These are phyloP conservation scores for Blastocystis sp. DNA, from an alignment of 352 stramenopile species.

Conservation along the genomic window DNA sequence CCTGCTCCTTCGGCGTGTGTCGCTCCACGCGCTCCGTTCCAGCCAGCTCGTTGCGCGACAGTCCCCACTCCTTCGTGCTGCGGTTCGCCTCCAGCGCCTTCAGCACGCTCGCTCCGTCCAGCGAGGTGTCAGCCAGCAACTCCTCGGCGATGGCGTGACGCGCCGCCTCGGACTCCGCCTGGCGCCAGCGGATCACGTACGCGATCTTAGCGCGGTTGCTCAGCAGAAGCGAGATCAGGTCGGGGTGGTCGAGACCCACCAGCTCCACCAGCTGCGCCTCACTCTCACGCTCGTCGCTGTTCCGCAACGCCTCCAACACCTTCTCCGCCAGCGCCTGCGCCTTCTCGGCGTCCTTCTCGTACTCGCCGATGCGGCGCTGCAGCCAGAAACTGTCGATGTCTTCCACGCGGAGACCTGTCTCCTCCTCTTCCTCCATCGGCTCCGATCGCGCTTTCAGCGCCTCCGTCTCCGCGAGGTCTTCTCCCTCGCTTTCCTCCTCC, in stretches of 20 bases:
- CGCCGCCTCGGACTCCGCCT: slow-evolving; percentile 81
- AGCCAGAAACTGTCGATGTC: slow-evolving; percentile 96
- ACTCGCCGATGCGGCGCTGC: slow-evolving; percentile 84
- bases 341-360: slow-evolving; percentile 84
- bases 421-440: slow-evolving; percentile 54
- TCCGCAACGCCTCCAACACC: slow-evolving; percentile 65
- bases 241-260: slow-evolving; percentile 95
- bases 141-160: slow-evolving; percentile 76
- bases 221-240: slow-evolving; percentile 92
- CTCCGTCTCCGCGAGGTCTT: not conserved
- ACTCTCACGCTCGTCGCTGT: slow-evolving; percentile 67
- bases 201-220: slow-evolving; percentile 86
- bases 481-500: slow-evolving; percentile 65
- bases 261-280: slow-evolving; percentile 92
- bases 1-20: not conserved
- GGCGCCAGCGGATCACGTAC: slow-evolving; percentile 89
- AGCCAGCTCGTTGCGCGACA: not conserved
- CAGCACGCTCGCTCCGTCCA: slow-evolving; percentile 72
- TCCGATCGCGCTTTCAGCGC: not conserved
- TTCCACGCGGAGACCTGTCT: slow-evolving; percentile 64
- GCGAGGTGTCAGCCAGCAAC: slow-evolving; percentile 63
- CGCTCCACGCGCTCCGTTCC: slow-evolving; percentile 11
- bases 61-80: not conserved
- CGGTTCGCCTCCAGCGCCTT: slow-evolving; percentile 69
- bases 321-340: slow-evolving; percentile 80